Base-by-base conservation (phyloP, 225 moss, liverwort and hornwort genomes). In the Polytrichum commune region DNA sequence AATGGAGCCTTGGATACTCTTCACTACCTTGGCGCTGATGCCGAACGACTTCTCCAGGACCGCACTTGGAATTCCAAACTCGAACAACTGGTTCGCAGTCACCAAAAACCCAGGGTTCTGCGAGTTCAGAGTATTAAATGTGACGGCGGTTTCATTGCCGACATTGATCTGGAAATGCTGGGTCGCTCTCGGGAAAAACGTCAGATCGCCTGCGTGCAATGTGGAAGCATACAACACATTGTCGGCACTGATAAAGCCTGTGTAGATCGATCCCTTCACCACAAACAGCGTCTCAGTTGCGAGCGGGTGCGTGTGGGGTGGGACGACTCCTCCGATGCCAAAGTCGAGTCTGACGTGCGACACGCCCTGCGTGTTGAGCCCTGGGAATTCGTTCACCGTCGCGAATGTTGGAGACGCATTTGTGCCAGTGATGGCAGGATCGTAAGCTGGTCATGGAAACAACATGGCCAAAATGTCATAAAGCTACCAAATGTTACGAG, bases 121-220 rank as follows among this genome's bases (percentile, higher is more conserved):
- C 7, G 81, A 81, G 0, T 33, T 77, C 0, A 81, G 25, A 8
- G 73, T 6, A 70, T 81, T 77, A 64, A 76, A 80, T 7, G 68
- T 54, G 18, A 19, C 38, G 57, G 80, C 76, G 54, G 22, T 69
- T 33, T 65, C 65, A 33, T 35, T 35, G 18, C 65, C 65, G 7
- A 65, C 65, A 65, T 65, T 65, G 33, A 65, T 65, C 73, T 80
- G 80, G 54, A 80, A 80, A 27, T 80, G 81, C 27, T 60, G 73
- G 19, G 28, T 23, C 1, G 54, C 80, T 24, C 65, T 60, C 0
- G 69, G 69, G 13, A 80, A 76, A 8, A 81, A 0, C 66, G 61
- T 63, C 3, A 77, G 22, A 53, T 81, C 77, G 55, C 74, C 77
- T 61, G 23, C 5, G 19, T 81, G 20, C 26, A 81, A 27, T 5